Conservation (phyloP, 1,284 basidiomycete genomes). For the Fereydounia khargensis region DNA sequence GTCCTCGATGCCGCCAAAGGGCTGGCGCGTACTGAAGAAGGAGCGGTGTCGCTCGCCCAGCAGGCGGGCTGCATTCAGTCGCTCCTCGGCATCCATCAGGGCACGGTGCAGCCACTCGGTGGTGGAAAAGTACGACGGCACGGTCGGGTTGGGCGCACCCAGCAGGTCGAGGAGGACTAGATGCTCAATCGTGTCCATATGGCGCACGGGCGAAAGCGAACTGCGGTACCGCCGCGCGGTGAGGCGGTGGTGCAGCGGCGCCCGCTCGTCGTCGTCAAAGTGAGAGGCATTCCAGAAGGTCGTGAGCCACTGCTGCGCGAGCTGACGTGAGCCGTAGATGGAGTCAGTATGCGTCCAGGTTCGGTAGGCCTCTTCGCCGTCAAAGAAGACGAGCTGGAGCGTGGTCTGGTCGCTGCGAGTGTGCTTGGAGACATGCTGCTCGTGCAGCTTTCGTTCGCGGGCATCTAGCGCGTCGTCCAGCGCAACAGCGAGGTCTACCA, state of each 20-base stretch:
- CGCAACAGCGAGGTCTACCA: constrained; percentile 48
- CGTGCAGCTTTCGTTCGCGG: constrained; percentile 18
- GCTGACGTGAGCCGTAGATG: constrained; percentile 75
- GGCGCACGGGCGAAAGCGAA: constrained; percentile 23
- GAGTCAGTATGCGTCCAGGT: constrained; percentile 87
- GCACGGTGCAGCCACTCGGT: constrained; percentile 44
- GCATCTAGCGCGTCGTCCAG: constrained; percentile 44
- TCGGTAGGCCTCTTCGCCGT: constrained; percentile 94
- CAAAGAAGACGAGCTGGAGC: constrained; percentile 92
- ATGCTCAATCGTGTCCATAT: constrained; percentile 51
- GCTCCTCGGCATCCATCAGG: constrained; percentile 29
- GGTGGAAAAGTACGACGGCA: constrained; percentile 40
- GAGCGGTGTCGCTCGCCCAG: constrained; percentile 19
- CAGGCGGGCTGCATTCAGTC: constrained; percentile 10
- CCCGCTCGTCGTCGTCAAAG: constrained; percentile 4
- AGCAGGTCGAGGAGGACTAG: constrained; percentile 52
- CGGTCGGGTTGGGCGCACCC: constrained; percentile 32
- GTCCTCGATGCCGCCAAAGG: constrained; percentile 76
- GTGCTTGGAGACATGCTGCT: neutral
- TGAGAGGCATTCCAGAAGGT: constrained; percentile 12
- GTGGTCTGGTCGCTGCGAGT: constrained; percentile 70
- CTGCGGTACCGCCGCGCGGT: constrained; percentile 8
- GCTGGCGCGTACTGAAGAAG: constrained; percentile 16
- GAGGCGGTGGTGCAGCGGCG: constrained; percentile 5
- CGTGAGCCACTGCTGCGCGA: constrained; percentile 30